Conservation (phyloP, 805 yeast genomes). For the Peterozyma toletana region DNA sequence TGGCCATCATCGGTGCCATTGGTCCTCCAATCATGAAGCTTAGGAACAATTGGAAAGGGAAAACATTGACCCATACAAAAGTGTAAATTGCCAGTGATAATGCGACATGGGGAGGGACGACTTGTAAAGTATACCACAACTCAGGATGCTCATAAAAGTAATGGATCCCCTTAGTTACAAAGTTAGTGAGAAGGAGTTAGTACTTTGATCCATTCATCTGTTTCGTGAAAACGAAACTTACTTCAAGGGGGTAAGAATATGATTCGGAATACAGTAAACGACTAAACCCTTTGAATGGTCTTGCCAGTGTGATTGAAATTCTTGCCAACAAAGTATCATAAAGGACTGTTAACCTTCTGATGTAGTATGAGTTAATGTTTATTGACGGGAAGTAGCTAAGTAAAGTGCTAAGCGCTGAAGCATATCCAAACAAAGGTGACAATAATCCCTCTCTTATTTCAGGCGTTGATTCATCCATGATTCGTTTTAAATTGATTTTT, state of each 20-base stretch:
- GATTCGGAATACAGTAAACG: conserved; percentile 4
- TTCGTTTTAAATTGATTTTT: too few species aligned
- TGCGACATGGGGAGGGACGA: conserved; percentile 6
- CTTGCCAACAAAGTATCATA: neutral
- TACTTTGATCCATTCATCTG: neutral
- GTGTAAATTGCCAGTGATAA: conserved; percentile 2
- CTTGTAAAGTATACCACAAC: conserved; percentile 6
- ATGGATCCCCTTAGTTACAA: conserved; percentile 1
- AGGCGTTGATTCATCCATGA: too few species aligned
- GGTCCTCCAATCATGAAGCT: conserved; percentile 7
- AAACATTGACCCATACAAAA: conserved; percentile 2
- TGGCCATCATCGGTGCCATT: conserved; percentile 2
- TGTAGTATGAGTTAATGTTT: neutral
- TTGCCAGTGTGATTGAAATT: conserved; percentile 1
- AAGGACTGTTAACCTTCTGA: neutral
- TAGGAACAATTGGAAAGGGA: conserved; percentile 5
- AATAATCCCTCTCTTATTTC: neutral
- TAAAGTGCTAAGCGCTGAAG: neutral
- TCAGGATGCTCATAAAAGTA: conserved; percentile 4
- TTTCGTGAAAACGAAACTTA: neutral
- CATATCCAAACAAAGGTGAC: neutral
- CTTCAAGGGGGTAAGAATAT: conserved; percentile 4
- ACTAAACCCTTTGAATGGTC: conserved; percentile 5
- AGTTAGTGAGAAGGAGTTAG: neutral
- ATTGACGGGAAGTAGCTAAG: neutral